phyloP scores from a whole-genome alignment of 148 eudicot genomes.

The Nepenthes mirabilis region DNA sequence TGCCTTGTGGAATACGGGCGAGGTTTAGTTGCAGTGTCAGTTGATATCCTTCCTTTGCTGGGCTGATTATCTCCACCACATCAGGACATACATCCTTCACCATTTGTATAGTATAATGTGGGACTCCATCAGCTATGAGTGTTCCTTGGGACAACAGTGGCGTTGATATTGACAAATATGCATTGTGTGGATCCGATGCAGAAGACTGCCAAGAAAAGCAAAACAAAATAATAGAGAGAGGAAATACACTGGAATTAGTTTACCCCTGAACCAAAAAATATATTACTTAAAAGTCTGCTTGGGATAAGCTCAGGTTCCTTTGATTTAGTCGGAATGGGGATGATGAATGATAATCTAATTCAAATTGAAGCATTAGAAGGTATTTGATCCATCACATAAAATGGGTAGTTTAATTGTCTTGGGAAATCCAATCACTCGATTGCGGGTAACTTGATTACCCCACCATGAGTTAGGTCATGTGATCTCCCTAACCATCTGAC shows the following conservation, averaged over 20 bases:
- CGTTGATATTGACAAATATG: constrained; percentile 69
- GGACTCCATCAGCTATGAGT: constrained; percentile 20
- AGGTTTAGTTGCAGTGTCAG: constrained; percentile 54
- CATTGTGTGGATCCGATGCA: constrained; percentile 33
- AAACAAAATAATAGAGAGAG: neutral
- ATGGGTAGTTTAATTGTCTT: too few relatives aligned
- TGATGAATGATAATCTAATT: too few relatives aligned
- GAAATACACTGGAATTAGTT: neutral
- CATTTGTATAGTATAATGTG: constrained; percentile 30
- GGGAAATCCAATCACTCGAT: too few relatives aligned
- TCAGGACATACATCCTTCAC: constrained; percentile 33
- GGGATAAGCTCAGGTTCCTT: too few relatives aligned
- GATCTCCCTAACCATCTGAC: too few relatives aligned
- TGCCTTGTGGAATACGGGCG: constrained; percentile 39
- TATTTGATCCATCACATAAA: too few relatives aligned
- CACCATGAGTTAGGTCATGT: too few relatives aligned
- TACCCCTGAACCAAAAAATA: neutral
- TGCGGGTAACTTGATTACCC: too few relatives aligned
- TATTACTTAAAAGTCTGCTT: too few relatives aligned
- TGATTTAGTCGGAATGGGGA: too few relatives aligned
- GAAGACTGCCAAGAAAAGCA: constrained; percentile 28
- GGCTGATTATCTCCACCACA: constrained; percentile 44
- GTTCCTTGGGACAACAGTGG: constrained; percentile 45
- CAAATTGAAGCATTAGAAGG: too few relatives aligned
- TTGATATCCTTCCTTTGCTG: constrained; percentile 62